Base-by-base conservation (phyloP, 2,329 filamentous ascomycete species). In the Fusarium pseudonygamai region DNA sequence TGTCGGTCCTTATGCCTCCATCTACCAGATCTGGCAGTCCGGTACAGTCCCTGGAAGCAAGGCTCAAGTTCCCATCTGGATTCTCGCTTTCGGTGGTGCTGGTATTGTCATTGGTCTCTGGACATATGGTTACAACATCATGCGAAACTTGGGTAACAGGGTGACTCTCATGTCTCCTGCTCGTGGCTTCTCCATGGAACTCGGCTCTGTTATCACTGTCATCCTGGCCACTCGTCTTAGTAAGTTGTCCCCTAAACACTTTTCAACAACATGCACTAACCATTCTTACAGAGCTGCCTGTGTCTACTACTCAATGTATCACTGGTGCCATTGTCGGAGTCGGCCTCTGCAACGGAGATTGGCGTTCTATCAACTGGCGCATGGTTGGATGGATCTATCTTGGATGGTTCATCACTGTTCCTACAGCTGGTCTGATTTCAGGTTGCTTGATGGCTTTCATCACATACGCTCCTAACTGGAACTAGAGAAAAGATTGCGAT, bases 231-330 rank as follows among this genome's bases (percentile, higher is more conserved):
- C 90, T 4, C 88, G 89, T 64, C 85, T 91, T 36, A 83, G 83
- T 84, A 79, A 70, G 82, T 81, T 26, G 6, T n/a, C 24, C 39
- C 16, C 3, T 6, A 16, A 32, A 7, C 14, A 9, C 43, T 14
- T 6, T 37, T 46, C 34, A n/a, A 16, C 32, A 15, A 9, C 43
- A 18, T 36, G 1, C 47, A 37, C 69, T 76, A 53, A 78, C 69
- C 18, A 50, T 4, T 4, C 26, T 39, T 43, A 9, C 75, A 84
- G 84, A 87, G 60, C 86, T 92, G 5, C 90, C 90, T 5, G 85
- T 92, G 37, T 91, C 89, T 5, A 92, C 90, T 3, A 91, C 90
- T 0, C 89, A 91, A 82, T 92, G 90, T 79, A 90, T 90, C 75
- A 89, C 86, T 46, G 89, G 89, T 52, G 87, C 89, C 46, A 90